Conservation (phyloP, 805 yeast species). For the Wickerhamiella australiensis region DNA sequence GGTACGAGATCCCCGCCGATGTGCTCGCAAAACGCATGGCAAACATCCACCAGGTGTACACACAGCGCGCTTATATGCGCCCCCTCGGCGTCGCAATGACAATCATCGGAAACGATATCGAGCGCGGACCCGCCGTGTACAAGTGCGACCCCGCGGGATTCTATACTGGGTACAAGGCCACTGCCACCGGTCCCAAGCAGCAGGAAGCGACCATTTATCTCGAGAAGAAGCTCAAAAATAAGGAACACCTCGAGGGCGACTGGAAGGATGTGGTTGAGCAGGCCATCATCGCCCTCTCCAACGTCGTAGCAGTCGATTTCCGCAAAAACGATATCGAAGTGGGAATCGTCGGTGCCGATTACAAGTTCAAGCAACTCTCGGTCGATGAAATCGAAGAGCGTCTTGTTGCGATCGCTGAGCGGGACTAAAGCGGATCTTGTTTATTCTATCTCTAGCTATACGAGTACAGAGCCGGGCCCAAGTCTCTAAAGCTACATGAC, state of each 20-base stretch:
- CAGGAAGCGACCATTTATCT: slow-evolving; percentile 84
- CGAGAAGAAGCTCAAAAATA: slow-evolving; percentile 79
- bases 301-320: slow-evolving; percentile 83
- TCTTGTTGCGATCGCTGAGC: slow-evolving; percentile 88
- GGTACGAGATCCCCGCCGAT: slow-evolving; percentile 94
- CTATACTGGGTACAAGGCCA: slow-evolving; percentile 79
- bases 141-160: slow-evolving; percentile 98
- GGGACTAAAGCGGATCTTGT: slow-evolving; percentile 43
- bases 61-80: slow-evolving; percentile 97
- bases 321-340: slow-evolving; percentile 87
- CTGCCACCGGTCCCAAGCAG: slow-evolving; percentile 93
- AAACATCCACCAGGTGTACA: slow-evolving; percentile 84
- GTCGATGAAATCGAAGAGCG: slow-evolving; percentile 91
- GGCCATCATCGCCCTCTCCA: slow-evolving; percentile 75
- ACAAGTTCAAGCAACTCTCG: slow-evolving; percentile 53
- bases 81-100: slow-evolving; percentile 93
- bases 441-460: no score
- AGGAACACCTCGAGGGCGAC: slow-evolving; percentile 57
- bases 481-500: neutral
- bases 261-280: slow-evolving; percentile 85
- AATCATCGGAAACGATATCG: slow-evolving; percentile 78
- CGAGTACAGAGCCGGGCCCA: neutral
- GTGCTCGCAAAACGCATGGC: slow-evolving; percentile 91
- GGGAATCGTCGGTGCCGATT: slow-evolving; percentile 67
- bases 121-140: slow-evolving; percentile 74